Evolutionary conservation across 352 stramenopile genomes (phyloP).

Genomic region (Peronospora farinosa): DNA sequence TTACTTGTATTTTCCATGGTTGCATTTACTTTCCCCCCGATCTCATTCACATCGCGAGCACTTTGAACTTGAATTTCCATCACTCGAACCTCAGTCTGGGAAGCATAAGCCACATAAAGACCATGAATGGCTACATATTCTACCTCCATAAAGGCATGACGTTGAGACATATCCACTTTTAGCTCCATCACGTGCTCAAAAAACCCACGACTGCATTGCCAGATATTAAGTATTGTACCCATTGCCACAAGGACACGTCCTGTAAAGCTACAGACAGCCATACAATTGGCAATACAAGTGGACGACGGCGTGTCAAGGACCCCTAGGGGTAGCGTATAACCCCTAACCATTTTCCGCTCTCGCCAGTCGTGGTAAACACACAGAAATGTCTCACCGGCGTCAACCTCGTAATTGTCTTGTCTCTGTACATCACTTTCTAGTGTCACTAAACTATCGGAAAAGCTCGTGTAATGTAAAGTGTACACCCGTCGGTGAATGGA

Average conservation of each 20-base stretch:
- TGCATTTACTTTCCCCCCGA: constrained; percentile 14
- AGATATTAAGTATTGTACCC: constrained; percentile 74
- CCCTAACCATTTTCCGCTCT: constrained; percentile 67
- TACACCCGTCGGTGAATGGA: constrained; percentile 68
- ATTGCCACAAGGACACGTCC: constrained; percentile 72
- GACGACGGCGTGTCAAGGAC: constrained; percentile 53
- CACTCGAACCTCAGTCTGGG: constrained; percentile 68
- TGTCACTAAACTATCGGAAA: constrained; percentile 81
- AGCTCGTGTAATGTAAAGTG: constrained; percentile 77
- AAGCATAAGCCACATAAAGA: constrained; percentile 67
- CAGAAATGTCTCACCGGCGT: constrained; percentile 70
- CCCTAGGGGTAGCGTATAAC: constrained; percentile 77
- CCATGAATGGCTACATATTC: constrained; percentile 80
- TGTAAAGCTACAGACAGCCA: constrained; percentile 81
- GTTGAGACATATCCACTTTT: constrained; percentile 70
- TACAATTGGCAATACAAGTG: constrained; percentile 51
- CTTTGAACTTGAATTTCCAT: constrained; percentile 76
- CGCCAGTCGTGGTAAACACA: constrained; percentile 87
- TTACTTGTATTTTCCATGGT: constrained; percentile 1
- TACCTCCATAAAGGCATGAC: constrained; percentile 61
- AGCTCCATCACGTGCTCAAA: constrained; percentile 88
- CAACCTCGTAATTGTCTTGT: constrained; percentile 15
- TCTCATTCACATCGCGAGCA: constrained; percentile 29
- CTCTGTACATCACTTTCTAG: constrained; percentile 52
- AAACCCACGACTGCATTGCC: constrained; percentile 79